phyloP scores from a whole-genome alignment of 352 stramenopile species.

The Pythium biforme region DNA sequence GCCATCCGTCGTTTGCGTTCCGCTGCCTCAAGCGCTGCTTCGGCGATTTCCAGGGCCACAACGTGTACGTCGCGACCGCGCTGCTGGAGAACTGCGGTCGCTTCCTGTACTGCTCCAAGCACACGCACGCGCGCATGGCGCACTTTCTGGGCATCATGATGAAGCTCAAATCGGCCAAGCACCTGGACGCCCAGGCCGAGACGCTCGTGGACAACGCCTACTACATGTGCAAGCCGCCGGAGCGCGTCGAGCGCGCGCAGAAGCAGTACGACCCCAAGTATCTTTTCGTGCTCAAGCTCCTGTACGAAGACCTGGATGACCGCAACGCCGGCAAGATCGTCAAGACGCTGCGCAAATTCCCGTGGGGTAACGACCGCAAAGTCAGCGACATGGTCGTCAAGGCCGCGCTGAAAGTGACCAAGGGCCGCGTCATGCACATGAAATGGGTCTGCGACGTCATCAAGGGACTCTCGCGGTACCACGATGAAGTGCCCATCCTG shows the following conservation, averaged over 20 bases:
- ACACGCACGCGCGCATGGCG: conserved; percentile 89
- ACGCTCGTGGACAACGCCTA: conserved; percentile 92
- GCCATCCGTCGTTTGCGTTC: conserved; percentile 93
- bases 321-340: conserved; percentile 90
- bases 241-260: conserved; percentile 69
- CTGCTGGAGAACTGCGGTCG: conserved; percentile 96
- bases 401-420: conserved; percentile 92
- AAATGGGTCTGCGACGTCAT: conserved; percentile 89
- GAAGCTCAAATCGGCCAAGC: conserved; percentile 94
- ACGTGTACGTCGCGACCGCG: conserved; percentile 95
- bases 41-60: conserved; percentile 94
- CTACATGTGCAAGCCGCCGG: conserved; percentile 90
- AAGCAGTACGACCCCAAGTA: conserved; percentile 91
- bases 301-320: conserved; percentile 84
- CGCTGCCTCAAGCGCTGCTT: conserved; percentile 93
- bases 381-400: conserved; percentile 76
- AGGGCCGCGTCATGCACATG: conserved; percentile 85
- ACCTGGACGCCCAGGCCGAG: conserved; percentile 84
- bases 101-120: conserved; percentile 95
- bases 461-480: conserved; percentile 78
- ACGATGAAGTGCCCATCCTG: conserved; percentile 88
- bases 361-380: conserved; percentile 72
- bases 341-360: conserved; percentile 92
- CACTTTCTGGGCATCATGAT: conserved; percentile 95
- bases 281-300: conserved; percentile 85